Evolutionary conservation across 371 early-diverging fungal species (phyloP), one percentile per base, ranked within the genome.

Genomic region (Mucor piriformis): DNA sequence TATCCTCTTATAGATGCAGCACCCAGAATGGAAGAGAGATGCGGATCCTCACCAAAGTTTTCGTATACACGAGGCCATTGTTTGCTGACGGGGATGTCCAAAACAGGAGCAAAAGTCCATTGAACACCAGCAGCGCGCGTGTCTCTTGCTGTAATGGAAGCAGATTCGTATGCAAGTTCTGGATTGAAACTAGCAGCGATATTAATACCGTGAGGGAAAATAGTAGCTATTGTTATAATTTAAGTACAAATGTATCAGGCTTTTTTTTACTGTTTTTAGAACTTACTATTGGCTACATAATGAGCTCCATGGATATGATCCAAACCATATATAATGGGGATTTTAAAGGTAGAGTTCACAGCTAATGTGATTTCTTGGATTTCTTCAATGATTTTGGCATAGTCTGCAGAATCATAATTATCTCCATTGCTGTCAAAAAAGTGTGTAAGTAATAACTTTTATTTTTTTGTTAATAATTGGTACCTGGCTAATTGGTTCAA

Each of bases 31-130:
- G 83, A 69, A 0, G 77, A 74, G 29, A 89, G 63, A 59, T 76
- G 73, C 10, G 89, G 87, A 38, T 89, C 88, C 57, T 82, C 82
- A 10, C 74, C 77, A 72, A 69, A 76, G 40, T 76, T 73, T 56
- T 89, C 88, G 60, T 83, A 89, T 1, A 82, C 82, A 12, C 89
- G 81, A 2, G 88, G 79, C 89, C 89, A 89, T 52, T 84, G 81
- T 69, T 88, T 88, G 51, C 81, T 83, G 20, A 82, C 82, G 0
- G 82, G 82, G 43, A 89, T 63, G 54, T 89, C 89, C 2, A 85
- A 62, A 15, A 88, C 77, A 0, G 89, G 89, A 0, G 83, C 80
- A 79, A 89, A 88, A 15, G 82, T 78, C 75, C 75, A 74, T 21
- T 72, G 75, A 3, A 76, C 71, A 55, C 74, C 74, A 27, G 72